A percentile compares a stretch with the other conserved stretches of the same genome.
Evolutionary conservation across 2,329 filamentous ascomycete species (phyloP).

Genomic region (Penicillium expansum): DNA sequence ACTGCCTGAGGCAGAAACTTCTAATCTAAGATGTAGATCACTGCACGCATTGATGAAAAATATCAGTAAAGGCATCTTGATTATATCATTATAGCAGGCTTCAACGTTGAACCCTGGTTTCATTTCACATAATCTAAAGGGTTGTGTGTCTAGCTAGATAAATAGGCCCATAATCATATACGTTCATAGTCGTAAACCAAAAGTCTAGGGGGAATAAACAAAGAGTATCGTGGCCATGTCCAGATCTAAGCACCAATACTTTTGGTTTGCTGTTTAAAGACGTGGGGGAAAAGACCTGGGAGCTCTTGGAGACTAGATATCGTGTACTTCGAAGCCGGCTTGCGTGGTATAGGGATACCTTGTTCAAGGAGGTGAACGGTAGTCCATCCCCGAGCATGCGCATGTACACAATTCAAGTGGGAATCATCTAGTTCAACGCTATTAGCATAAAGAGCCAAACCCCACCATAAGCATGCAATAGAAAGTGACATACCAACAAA

Average conservation of each 20-base stretch:
- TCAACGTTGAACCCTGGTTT: background rate
- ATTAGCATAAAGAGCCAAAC: slow-evolving; percentile 15
- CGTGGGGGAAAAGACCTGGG: slow-evolving; percentile 71
- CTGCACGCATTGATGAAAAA: background rate
- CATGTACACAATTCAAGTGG: slow-evolving; percentile 72
- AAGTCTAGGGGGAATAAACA: slow-evolving; percentile 6
- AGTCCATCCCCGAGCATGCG: slow-evolving; percentile 79
- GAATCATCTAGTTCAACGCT: slow-evolving; percentile 67
- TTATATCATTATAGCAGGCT: background rate
- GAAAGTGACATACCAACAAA: slow-evolving; percentile 74
- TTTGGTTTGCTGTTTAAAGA: slow-evolving; percentile 63
- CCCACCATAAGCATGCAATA: background rate
- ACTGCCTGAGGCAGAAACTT: slow-evolving; percentile 20
- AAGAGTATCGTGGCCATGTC: background rate
- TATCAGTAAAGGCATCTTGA: background rate
- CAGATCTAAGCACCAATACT: slow-evolving; percentile 7
- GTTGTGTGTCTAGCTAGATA: background rate
- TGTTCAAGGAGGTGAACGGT: slow-evolving; percentile 83
- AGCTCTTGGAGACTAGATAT: slow-evolving; percentile 75
- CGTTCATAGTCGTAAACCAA: slow-evolving; percentile 5
- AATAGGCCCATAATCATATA: slow-evolving; percentile 1
- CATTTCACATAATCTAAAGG: background rate
- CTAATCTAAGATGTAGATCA: background rate
- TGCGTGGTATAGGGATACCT: slow-evolving; percentile 60
- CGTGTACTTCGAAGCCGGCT: slow-evolving; percentile 68